Evolutionary conservation across 306 rosid species (phyloP).

Genomic region (Prunus mume): DNA sequence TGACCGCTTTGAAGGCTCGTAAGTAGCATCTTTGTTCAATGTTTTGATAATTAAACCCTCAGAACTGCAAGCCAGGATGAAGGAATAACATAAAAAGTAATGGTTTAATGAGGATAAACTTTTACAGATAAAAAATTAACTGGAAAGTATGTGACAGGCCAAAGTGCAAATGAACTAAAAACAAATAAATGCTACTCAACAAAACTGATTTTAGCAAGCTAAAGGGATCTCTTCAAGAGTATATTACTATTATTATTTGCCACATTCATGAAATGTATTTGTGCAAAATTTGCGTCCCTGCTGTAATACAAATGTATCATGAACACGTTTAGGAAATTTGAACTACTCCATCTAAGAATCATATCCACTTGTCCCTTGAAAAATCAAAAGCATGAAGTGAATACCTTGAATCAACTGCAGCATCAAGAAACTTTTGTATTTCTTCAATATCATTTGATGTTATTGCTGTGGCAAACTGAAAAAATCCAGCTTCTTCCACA

Average conservation of each 20-base stretch:
- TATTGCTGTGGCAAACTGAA: constrained; percentile 87
- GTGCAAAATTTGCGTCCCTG: background rate
- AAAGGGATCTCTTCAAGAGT: background rate
- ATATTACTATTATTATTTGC: background rate
- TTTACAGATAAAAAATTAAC: background rate
- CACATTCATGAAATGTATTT: constrained; percentile 6
- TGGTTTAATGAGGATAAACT: background rate
- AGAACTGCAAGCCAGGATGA: constrained; percentile 54
- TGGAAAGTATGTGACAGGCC: background rate
- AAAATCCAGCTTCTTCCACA: constrained; percentile 66
- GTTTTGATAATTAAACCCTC: constrained; percentile 94
- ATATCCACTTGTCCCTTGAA: constrained; percentile 15
- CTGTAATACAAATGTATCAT: background rate
- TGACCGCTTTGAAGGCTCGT: constrained; percentile 90
- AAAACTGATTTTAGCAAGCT: constrained; percentile 6
- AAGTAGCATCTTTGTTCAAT: constrained; percentile 75
- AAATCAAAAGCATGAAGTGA: constrained; percentile 19
- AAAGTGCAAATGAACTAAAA: background rate
- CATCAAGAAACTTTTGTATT: constrained; percentile 81
- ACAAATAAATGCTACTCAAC: constrained; percentile 8
- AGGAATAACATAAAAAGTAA: constrained; percentile 8
- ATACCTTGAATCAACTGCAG: constrained; percentile 71
- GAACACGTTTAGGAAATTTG: background rate
- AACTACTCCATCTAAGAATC: background rate
- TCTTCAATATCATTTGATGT: constrained; percentile 88